Conservation (phyloP, 305 asterid species). For the Fraxinus dipetala region DNA sequence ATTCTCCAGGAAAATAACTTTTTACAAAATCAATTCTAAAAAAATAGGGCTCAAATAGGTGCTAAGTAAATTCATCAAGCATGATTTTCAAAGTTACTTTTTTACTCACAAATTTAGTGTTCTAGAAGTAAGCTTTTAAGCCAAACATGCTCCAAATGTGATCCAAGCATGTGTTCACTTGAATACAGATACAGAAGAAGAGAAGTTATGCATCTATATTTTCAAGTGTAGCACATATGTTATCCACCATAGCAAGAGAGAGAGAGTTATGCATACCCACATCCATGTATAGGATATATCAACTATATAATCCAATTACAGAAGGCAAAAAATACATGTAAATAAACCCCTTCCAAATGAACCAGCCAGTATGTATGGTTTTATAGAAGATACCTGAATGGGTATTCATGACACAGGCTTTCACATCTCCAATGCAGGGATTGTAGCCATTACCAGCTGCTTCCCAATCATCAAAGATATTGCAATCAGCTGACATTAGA, state of each 20-base stretch:
- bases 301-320: constrained; percentile 12
- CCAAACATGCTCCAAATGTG: background rate
- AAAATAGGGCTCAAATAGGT: background rate
- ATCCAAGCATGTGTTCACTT: background rate
- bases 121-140: background rate
- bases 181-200: background rate
- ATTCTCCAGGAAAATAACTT: background rate
- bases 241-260: background rate
- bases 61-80: background rate
- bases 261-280: background rate
- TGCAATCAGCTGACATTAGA: constrained; percentile 74
- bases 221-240: background rate
- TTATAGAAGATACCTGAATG: constrained; percentile 46
- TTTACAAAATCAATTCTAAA: background rate
- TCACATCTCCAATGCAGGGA: constrained; percentile 32
- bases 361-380: background rate
- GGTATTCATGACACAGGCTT: constrained; percentile 30
- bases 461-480: constrained; percentile 48
- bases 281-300: background rate
- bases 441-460: constrained; percentile 33
- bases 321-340: constrained; percentile 19
- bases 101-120: background rate
- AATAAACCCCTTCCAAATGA: constrained; percentile 1
- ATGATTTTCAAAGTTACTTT: background rate
- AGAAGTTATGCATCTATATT: background rate